phyloP scores from a whole-genome alignment of 1,139 yeast species.

The Hansenula lynferdii region DNA sequence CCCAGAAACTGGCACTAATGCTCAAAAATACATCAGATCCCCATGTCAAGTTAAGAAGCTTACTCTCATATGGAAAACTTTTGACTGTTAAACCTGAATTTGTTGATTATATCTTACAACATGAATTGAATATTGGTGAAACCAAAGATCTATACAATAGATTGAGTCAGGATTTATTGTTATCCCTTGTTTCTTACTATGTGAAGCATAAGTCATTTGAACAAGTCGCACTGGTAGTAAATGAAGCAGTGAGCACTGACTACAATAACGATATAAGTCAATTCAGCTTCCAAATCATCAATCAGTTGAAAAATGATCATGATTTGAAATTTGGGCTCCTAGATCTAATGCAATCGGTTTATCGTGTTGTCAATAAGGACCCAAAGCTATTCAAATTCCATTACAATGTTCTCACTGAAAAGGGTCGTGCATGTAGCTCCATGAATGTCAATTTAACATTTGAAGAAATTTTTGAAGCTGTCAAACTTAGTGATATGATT shows the following conservation, averaged over 20 bases:
- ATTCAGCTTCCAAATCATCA: neutral
- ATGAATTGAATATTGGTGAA: conserved; percentile 3
- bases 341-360: conserved; percentile 13
- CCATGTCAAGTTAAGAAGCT: conserved; percentile 10
- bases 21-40: conserved; percentile 11
- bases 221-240: conserved; percentile 6
- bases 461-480: conserved; percentile 8
- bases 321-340: conserved; percentile 12
- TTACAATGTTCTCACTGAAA: conserved; percentile 5
- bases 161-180: conserved; percentile 7
- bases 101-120: conserved; percentile 7
- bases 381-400: conserved; percentile 8
- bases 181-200: conserved; percentile 8
- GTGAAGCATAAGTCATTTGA: conserved; percentile 8
- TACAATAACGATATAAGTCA: conserved; percentile 1
- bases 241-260: conserved; percentile 3
- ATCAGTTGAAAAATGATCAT: conserved; percentile 8
- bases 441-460: neutral
- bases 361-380: conserved; percentile 5
- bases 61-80: conserved; percentile 9
- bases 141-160: conserved; percentile 1
- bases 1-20: neutral
- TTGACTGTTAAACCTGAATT: conserved; percentile 6
- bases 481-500: conserved; percentile 11
- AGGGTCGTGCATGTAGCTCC: neutral